Conservation (phyloP, 805 yeast species). For the Yamadazyma nakazawae region DNA sequence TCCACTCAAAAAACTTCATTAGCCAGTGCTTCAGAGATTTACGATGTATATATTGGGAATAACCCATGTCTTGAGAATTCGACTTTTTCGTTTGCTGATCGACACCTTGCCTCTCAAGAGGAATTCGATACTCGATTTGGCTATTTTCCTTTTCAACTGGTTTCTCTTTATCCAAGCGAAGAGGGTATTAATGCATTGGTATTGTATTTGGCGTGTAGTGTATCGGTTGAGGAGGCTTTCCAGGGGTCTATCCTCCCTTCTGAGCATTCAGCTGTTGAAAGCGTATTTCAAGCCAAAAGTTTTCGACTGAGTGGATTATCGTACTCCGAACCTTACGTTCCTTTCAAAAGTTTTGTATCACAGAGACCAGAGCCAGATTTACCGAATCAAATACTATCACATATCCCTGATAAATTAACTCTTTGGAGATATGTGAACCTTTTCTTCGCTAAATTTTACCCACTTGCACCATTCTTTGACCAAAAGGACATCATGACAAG, state of each 20-base stretch:
- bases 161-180: not conserved
- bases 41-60: conserved; percentile 6
- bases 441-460: conserved; percentile 56
- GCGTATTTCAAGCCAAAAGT: too few species aligned
- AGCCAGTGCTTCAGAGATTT: not conserved
- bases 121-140: not conserved
- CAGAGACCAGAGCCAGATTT: not conserved
- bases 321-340: not conserved
- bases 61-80: conserved; percentile 3
- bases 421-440: conserved; percentile 55
- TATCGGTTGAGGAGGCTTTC: not conserved
- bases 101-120: not conserved
- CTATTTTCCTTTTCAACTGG: not conserved
- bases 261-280: too few species aligned
- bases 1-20: too few species aligned
- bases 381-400: not conserved
- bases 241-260: too few species aligned
- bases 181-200: not conserved
- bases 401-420: conserved; percentile 50
- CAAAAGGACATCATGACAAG: conserved; percentile 47
- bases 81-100: not conserved
- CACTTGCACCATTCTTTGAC: conserved; percentile 63
- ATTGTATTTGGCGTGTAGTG: not conserved
- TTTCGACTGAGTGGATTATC: too few species aligned
- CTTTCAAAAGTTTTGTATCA: not conserved